Base-by-base conservation (phyloP, 352 stramenopile species). In the Pythium scleroteichum region DNA sequence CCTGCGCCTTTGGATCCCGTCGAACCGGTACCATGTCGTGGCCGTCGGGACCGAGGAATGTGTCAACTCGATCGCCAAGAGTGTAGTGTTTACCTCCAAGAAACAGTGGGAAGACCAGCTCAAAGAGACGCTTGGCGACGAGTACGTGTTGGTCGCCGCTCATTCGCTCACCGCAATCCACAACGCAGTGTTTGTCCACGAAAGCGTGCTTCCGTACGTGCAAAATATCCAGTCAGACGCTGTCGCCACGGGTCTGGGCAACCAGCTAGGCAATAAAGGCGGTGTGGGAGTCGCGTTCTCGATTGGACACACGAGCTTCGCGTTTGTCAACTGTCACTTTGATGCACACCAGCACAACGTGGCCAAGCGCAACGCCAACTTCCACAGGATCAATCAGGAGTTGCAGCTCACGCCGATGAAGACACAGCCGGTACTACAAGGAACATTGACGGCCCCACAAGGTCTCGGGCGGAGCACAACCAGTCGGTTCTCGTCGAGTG, bases 231-330 rank as follows among this genome's bases (percentile, higher is more conserved):
- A 97, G 60, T 88, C 87, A 13, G 79, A 97, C 47, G 85, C 85
- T 33, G 91, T 98, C 5, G 90, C 95, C 0, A 98, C 94, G 24
- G 95, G 95, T 0, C 79, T 98, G 29, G 94, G 91, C 0, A 98
- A 98, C 59, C 85, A 98, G 10, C 77, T 99, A 19, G 92, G 96
- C 41, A 99, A 99, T 70, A 98, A 99, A 68, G 96, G 84, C 51
- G 94, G 90, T n/a, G 94, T 98, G 19, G 92, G 86, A 20, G 85
- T 97, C 12, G 92, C 92, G 20, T 81, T 98, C 53, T 76, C 48
- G 0, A 59, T 97, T 2, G 90, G 76, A 1, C 33, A 61, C 24
- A 97, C 90, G 4, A 87, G 73, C 51, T 94, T 98, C 47, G 77
- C 96, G 0, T 97, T 99, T 58, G 78, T 98, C 22, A 96, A 95